Base-by-base conservation (phyloP, 192 early-diverging fungal species). In the Entomortierella chlamydospora region DNA sequence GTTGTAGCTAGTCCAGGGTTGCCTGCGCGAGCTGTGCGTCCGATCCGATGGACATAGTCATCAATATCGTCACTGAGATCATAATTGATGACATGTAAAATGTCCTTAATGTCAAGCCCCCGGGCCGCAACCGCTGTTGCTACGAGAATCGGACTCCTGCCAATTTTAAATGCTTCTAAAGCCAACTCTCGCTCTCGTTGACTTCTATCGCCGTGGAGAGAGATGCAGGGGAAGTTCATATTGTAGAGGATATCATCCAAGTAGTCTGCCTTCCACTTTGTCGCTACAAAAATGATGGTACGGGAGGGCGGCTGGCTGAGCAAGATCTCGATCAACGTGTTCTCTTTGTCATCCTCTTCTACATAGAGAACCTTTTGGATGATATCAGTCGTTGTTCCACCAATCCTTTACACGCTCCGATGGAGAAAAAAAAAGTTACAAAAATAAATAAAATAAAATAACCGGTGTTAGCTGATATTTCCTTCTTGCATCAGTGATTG, bases 101-200 rank as follows among this genome's bases (percentile, higher is more conserved):
- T 89, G 79, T 95, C 91, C 57, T 91, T 90, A 62, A 96, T 94
- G 72, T 96, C 95, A 29, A 96, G 73, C 68, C 95, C 95, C 62
- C 95, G 89, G 15, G 94, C 90, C 26, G 95, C 94, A 11, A 96
- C 92, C 41, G 92, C 92, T n/a, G 95, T 96, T 10, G 94, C 93
- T 17, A 96, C 92, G 49, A 96, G 78, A 57, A 96, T 84, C 2
- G 87, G 87, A 10, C 84, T 83, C 17, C 73, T 66, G 2, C 87
- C 87, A 39, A 43, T 34, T 64, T 90, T 90, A 86, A 96, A 96
- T 12, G 88, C 87, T 30, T 86, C 68, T 17, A 96, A 74, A 0
- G 94, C 93, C 57, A 86, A 82, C 74, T 96, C 94, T 57, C 95
- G 87, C 70, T 95, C 95, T 20, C 83, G 73, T 67, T 96, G 95